phyloP scores from a whole-genome alignment of 306 rosid genomes.

The Rosa multiflora region DNA sequence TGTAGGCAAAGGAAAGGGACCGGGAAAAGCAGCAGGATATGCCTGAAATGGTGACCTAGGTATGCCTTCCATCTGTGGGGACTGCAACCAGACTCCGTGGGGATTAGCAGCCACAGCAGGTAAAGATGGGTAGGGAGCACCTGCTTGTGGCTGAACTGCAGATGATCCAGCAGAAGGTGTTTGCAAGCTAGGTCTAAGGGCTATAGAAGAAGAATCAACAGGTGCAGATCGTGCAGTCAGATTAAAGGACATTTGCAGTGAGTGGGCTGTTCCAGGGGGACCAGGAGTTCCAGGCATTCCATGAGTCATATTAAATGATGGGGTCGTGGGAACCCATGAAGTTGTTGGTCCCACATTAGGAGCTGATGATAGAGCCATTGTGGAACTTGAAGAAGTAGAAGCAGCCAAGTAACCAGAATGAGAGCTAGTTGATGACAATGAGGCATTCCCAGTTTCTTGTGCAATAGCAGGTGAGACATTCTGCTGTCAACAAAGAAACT shows the following conservation, averaged over 20 bases:
- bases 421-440: slow-evolving; percentile 42
- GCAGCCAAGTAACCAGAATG: slow-evolving; percentile 42
- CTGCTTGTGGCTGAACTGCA: slow-evolving; percentile 43
- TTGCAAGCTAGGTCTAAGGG: slow-evolving; percentile 55
- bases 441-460: slow-evolving; percentile 44
- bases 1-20: slow-evolving; percentile 66
- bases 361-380: slow-evolving; percentile 40
- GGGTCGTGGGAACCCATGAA: slow-evolving; percentile 52
- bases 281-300: slow-evolving; percentile 58
- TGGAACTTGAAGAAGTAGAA: slow-evolving; percentile 39
- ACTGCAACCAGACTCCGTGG: slow-evolving; percentile 79
- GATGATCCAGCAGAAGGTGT: slow-evolving; percentile 34
- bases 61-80: slow-evolving; percentile 66
- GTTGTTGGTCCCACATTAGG: slow-evolving; percentile 49
- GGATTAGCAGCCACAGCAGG: slow-evolving; percentile 60
- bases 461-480: slow-evolving; percentile 34
- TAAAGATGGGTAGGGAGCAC: slow-evolving; percentile 53
- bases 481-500: slow-evolving; percentile 44
- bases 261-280: slow-evolving; percentile 64
- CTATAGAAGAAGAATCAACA: slow-evolving; percentile 46
- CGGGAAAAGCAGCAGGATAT: slow-evolving; percentile 66
- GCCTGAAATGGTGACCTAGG: slow-evolving; percentile 62
- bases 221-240: slow-evolving; percentile 30
- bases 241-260: slow-evolving; percentile 41
- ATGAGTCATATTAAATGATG: slow-evolving; percentile 41